Evolutionary conservation across 495 filamentous ascomycete species (phyloP).

Genomic region (Penicillium silybi): DNA sequence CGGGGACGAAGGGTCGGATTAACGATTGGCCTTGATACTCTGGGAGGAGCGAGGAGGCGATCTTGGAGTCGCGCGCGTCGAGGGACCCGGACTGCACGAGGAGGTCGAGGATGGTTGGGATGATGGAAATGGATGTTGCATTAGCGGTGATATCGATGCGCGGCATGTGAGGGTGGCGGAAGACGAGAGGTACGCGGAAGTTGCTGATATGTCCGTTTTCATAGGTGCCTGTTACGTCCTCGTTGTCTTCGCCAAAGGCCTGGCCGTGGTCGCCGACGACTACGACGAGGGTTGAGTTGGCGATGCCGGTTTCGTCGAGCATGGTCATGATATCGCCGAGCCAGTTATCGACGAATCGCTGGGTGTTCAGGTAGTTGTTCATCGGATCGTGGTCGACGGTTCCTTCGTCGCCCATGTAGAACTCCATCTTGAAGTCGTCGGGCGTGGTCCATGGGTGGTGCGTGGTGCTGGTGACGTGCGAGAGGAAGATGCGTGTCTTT

Average conservation of each 20-base stretch:
- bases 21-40: constrained; percentile 37
- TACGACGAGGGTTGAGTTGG: constrained; percentile 47
- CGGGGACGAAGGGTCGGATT: constrained; percentile 26
- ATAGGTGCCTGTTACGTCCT: constrained; percentile 36
- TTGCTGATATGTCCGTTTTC: constrained; percentile 46
- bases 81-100: constrained; percentile 40
- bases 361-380: constrained; percentile 42
- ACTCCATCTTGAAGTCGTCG: constrained; percentile 25
- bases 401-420: constrained; percentile 31
- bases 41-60: constrained; percentile 34
- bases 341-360: constrained; percentile 45
- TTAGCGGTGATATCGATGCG: constrained; percentile 37
- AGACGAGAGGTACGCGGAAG: constrained; percentile 41
- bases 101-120: constrained; percentile 46
- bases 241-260: constrained; percentile 37
- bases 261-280: constrained; percentile 46
- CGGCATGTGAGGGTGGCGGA: constrained; percentile 42
- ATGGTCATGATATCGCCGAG: constrained; percentile 41
- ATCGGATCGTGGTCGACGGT: constrained; percentile 27
- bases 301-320: constrained; percentile 45
- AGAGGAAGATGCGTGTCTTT: constrained; percentile 44
- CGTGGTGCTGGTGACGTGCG: constrained; percentile 44
- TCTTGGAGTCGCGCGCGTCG: constrained; percentile 24
- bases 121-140: constrained; percentile 38
- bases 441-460: constrained; percentile 44